Base-by-base conservation (phyloP, 345 rosid genomes). In the Citrus unshiu region DNA sequence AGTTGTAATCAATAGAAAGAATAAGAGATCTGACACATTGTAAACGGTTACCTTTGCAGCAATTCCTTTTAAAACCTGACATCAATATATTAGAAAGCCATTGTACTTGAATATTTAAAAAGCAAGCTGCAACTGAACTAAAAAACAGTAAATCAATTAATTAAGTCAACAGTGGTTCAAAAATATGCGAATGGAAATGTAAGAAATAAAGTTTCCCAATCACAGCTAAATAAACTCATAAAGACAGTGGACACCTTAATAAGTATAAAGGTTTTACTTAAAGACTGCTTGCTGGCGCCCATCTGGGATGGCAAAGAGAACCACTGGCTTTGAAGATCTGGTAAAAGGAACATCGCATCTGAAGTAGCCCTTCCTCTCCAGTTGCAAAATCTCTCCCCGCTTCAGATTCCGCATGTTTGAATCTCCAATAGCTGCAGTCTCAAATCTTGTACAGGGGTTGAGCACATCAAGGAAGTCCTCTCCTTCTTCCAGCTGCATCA, bases 351-450 rank as follows among this genome's bases (percentile, higher is more conserved):
- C 95, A 83, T 95, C 98, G 35, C 95, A 92, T 77, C 91, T 89
- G 83, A 84, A 95, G 80, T 95, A 95, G 68, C 98, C 98, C 85
- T 93, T 95, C 89, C 98, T 92, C 91, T 94, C 98, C 62, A 94
- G 89, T 85, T 94, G 98, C 86, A 94, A 54, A 80, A 86, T 72
- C 58, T 93, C 97, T 59, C 96, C 97, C 2, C 78, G 83, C 74
- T 89, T 88, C 80, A 93, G 77, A 84, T 87, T 92, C 46, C 93
- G 85, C 95, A 95, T 92, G 87, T 92, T 95, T 25, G 98, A 77
- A 87, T 95, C 99, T 74, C 99, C 99, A 4, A 95, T 29, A 27
- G 97, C 96, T 5, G 84, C 83, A 29, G 82, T 91, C 83, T 91
- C 98, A 82, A 83, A 81, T 89, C 81, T 93, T 0, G 99, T 96